Percentiles rank a stretch among this genome's conserved stretches.
Evolutionary conservation across 1,139 yeast species (phyloP).

Genomic region (Suhomyces atakaporum): DNA sequence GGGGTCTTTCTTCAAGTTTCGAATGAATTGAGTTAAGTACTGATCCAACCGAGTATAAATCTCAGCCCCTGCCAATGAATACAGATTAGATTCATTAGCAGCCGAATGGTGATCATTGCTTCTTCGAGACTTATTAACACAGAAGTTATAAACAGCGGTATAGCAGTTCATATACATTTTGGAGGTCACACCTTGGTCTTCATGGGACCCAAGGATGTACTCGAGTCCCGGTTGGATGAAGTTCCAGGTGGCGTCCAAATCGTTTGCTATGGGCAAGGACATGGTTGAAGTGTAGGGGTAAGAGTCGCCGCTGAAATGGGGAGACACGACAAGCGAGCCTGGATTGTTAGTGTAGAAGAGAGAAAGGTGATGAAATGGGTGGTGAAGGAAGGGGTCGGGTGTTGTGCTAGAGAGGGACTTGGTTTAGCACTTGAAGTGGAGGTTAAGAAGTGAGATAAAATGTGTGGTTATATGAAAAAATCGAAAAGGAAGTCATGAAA

Average conservation of each 20-base stretch:
- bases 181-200: constrained; percentile 66
- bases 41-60: constrained; percentile 71
- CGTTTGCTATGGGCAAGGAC: constrained; percentile 39
- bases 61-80: constrained; percentile 79
- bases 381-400: too few relatives aligned
- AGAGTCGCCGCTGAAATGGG: constrained; percentile 10
- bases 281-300: constrained; percentile 8
- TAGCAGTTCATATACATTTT: constrained; percentile 72
- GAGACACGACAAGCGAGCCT: neutral
- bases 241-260: constrained; percentile 71
- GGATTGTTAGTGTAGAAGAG: neutral
- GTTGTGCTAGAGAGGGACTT: too few relatives aligned
- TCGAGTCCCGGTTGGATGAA: constrained; percentile 75
- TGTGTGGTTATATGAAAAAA: too few relatives aligned
- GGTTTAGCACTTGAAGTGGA: too few relatives aligned
- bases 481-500: too few relatives aligned
- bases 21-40: constrained; percentile 66
- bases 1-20: constrained; percentile 47
- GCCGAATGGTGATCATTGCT: constrained; percentile 24
- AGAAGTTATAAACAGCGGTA: constrained; percentile 91
- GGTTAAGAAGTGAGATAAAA: too few relatives aligned
- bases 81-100: constrained; percentile 30
- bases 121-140: constrained; percentile 74
- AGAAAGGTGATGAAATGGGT: too few relatives aligned
- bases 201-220: constrained; percentile 66